These are phyloP conservation scores for Sphagnum magellanicum DNA, from an alignment of 228 moss, liverwort and hornwort genomes.

Conservation along the genomic window DNA sequence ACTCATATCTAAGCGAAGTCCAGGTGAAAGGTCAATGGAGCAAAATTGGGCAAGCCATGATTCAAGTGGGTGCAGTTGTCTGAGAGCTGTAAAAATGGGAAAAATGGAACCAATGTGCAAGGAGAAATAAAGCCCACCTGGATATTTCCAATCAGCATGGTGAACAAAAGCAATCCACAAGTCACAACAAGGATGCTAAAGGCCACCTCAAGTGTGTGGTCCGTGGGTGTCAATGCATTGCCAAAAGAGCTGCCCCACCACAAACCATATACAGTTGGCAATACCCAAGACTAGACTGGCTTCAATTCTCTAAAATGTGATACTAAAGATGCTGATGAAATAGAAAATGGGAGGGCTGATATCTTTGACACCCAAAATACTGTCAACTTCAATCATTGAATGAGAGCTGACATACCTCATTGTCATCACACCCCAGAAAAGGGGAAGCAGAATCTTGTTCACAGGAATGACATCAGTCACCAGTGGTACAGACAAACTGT, in stretches of 20 bases:
- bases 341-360: no score
- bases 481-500: slow-evolving; percentile 49
- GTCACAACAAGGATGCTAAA: slow-evolving; percentile 45
- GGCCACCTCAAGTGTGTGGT: slow-evolving; percentile 33
- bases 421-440: slow-evolving; percentile 91
- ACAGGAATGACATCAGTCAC: slow-evolving; percentile 45
- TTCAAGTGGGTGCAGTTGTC: no score
- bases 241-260: slow-evolving; percentile 35
- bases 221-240: slow-evolving; percentile 38
- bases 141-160: slow-evolving; percentile 53
- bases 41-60: no score
- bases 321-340: no score
- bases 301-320: no score
- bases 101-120: no score
- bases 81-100: no score
- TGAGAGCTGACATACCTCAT: slow-evolving; percentile 44
- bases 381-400: not conserved
- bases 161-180: slow-evolving; percentile 42
- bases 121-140: slow-evolving; percentile 15
- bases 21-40: no score
- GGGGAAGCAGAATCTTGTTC: slow-evolving; percentile 53
- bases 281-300: no score
- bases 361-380: not conserved
- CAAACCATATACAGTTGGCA: no score
- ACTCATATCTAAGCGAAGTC: no score